Percentiles rank a stretch among this genome's conserved stretches.
Conservation (phyloP, 495 filamentous ascomycete species). For the Xanthoparmelia taractica region DNA sequence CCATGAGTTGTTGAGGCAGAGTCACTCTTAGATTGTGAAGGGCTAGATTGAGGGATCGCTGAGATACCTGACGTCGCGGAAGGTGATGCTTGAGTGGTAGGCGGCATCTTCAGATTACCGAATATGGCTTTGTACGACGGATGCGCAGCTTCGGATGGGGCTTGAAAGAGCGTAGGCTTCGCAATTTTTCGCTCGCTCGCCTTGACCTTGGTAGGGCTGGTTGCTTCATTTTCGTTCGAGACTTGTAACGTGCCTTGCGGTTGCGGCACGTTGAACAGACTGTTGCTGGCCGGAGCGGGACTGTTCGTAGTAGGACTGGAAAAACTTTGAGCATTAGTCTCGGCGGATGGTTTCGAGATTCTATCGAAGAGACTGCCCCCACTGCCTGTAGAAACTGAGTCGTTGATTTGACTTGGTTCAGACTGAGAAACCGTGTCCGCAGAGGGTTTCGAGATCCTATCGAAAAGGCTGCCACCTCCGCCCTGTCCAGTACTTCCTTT, state of each 20-base stretch:
- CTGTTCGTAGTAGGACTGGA: background rate
- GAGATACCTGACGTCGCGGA: background rate
- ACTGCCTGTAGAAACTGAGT: background rate
- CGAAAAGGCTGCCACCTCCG: conserved; percentile 14
- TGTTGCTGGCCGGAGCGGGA: background rate
- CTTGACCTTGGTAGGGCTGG: background rate
- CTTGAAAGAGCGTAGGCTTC: background rate
- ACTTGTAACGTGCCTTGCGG: background rate
- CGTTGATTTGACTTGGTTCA: background rate
- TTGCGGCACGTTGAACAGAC: conserved; percentile 4
- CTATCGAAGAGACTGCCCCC: conserved; percentile 14
- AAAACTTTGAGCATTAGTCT: background rate
- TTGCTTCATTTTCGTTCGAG: background rate
- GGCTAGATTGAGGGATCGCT: background rate
- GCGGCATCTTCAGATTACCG: conserved; percentile 1
- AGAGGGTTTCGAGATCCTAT: conserved; percentile 7
- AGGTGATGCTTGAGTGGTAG: conserved; percentile 14
- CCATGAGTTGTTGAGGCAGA: background rate
- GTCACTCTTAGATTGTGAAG: background rate
- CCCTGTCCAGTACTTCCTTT: conserved; percentile 1
- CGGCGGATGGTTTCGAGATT: background rate
- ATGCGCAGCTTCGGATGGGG: background rate
- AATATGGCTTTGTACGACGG: conserved; percentile 1
- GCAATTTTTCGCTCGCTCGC: conserved; percentile 1
- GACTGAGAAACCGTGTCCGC: background rate